Evolutionary conservation across 2,329 filamentous ascomycete genomes (phyloP), one percentile per base, ranked within the genome.

Genomic region (Penicillium sp.): DNA sequence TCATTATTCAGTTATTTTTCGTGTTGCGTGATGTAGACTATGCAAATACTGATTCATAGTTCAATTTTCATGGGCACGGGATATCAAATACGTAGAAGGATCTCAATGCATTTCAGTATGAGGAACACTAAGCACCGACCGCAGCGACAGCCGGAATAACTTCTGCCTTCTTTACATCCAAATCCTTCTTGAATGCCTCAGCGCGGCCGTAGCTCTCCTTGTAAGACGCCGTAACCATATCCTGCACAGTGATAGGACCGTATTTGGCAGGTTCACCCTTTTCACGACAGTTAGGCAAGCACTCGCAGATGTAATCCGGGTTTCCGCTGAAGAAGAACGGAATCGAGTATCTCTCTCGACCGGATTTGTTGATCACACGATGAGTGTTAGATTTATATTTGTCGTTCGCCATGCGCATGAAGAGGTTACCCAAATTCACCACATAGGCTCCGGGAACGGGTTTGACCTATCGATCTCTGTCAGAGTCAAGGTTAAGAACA

Each of bases 271-370:
- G 50, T 52, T 78, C 74, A 6, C 68, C 74, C 29, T 68, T 63
- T 27, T 68, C 66, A 15, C 68, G 68, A 58, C 77, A 79, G 49
- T 77, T 77, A 1, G 77, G 77, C 54, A 80, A 60, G 57, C 77
- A 79, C 55, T 74, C 64, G 47, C 78, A 75, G 8, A 76, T 57
- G 56, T 75, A 79, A 51, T 79, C 76, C 1, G 76, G 76, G 45
- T 80, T 79, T 1, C 77, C 75, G n/a, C 68, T 73, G 57, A 75
- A 78, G 61, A 78, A 78, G 54, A 79, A 76, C 0, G 75, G 75
- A 49, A 78, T 76, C 1, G 70, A 74, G 57, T 79, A 78, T 8
- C 77, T 64, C 58, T 79, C 75, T 9, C 59, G 43, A 0, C 72
- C 73, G 12, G 72, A 73, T 48, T 70, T 68, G 61, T 78, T 78